Evolutionary conservation across 176 grass and related monocot species (phyloP), one percentile per base, ranked within the genome.

Genomic region (Carex cristatella): DNA sequence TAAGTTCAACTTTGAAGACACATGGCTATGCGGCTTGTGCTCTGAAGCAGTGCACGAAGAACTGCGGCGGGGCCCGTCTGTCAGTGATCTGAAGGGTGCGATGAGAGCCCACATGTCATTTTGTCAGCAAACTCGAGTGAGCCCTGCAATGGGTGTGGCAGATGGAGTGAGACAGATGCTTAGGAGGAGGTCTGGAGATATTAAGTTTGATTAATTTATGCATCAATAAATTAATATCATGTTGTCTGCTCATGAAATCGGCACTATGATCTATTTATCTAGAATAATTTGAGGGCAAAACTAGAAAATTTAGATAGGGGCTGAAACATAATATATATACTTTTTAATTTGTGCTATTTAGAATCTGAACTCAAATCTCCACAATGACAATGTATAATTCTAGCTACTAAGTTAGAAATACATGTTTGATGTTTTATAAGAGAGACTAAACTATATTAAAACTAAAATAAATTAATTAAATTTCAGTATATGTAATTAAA

Each of bases 141-240:
- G 86, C 86, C 92, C 88, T 0, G 92, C 65, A 7, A 81, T 90
- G 16, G 15, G 70, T 65, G 90, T 94, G 11, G 88, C 90, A 0
- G 88, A 94, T 85, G 90, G 88, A 63, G 88, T 94, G 90, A 90
- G 83, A 78, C 90, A 94, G 86, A 85, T 94, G 88, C 92, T 94
- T 42, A 79, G 81, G 10, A 92, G 86, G 76, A 86, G 84, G 56
- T 87, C 88, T 69, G 69, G 68, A 14, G 87, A 84, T 18, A 33
- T 78, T 9, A 78, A 56, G 5, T 77, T 33, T 48, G 16, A 72
- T 72, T 48, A n/a, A 48, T 72, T 44, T 35, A 71, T 71, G 68
- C 68, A 71, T 69, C 7, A 44, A 44, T 46, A 71, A 56, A 55
- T 23, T 23, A 23, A 23, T 57, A 46, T 56, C 23, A 14, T 57